phyloP scores from a whole-genome alignment of 805 yeast genomes.

The Sungouiella thailandica region DNA sequence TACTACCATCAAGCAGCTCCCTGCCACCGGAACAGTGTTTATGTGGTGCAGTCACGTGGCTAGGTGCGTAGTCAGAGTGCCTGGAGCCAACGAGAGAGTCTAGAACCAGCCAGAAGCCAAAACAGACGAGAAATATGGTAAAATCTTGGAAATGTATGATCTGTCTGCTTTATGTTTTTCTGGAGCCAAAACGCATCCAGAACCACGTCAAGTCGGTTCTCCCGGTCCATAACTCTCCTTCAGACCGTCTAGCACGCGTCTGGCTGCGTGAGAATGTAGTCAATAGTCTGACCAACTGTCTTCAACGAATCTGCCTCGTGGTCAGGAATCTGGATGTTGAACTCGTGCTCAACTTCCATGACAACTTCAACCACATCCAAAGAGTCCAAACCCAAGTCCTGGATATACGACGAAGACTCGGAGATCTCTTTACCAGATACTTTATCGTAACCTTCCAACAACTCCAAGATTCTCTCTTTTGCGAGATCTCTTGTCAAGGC shows the following conservation, averaged over 20 bases:
- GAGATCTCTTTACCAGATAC: constrained; percentile 38
- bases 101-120: too few species aligned
- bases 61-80: too few species aligned
- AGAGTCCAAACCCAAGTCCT: constrained; percentile 43
- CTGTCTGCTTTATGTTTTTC: too few species aligned
- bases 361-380: constrained; percentile 44
- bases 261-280: constrained; percentile 37
- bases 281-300: constrained; percentile 43
- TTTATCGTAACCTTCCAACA: constrained; percentile 62
- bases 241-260: constrained; percentile 33
- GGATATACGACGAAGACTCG: constrained; percentile 31
- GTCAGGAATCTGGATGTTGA: constrained; percentile 45
- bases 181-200: too few species aligned
- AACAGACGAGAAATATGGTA: too few species aligned
- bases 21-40: too few species aligned
- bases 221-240: too few species aligned
- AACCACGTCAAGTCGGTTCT: too few species aligned
- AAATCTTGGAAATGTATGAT: too few species aligned
- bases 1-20: too few species aligned
- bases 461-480: constrained; percentile 55
- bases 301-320: constrained; percentile 42
- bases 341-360: constrained; percentile 45
- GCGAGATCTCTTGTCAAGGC: constrained; percentile 59
- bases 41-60: too few species aligned
- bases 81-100: too few species aligned